Base-by-base conservation (phyloP, 2,329 filamentous ascomycete species). In the Claviceps sp. region DNA sequence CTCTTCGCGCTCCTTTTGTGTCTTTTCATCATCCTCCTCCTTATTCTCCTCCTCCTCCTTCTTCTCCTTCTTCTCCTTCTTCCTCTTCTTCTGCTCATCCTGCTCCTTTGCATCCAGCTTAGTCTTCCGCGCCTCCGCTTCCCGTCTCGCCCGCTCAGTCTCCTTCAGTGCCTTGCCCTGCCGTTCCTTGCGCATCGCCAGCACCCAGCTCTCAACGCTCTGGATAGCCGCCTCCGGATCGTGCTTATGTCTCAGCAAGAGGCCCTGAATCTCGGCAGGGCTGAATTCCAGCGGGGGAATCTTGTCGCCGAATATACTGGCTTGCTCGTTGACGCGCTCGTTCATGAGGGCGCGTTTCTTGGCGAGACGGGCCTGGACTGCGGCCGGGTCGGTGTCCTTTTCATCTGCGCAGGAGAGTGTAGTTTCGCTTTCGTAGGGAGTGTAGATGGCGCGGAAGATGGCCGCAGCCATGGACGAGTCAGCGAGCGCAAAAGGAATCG, bases 231-330 rank as follows among this genome's bases (percentile, higher is more conserved):
- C 68, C 38, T 71, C 66, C 0, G 78, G 73, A 52, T 70, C 65
- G 9, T 72, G 70, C 68, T 82, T 82, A 59, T 81, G 66, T 59
- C 72, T 73, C 55, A 82, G 67, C 48, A 82, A 67, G 52, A 74
- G 74, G 5, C 79, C 79, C 61, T 82, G 79, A 5, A 82, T 70
- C 63, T 82, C 78, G 5, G 79, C 79, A 0, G 78, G 79, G 50
- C 74, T 78, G 60, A 82, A 82, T 60, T 79, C 72, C 44, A 72
- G 66, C 30, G 69, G 67, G 0, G 79, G 79, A n/a, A 82, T 68
- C 60, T 67, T 68, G 8, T 65, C 59, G 1, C 73, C 70, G 53
- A 82, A 82, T 49, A 70, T 58, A 13, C 61, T 51, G 1, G 78
- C 74, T n/a, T 79, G 65, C 3, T 56, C 57, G 16, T 70, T 63